A percentile compares a stretch with the other conserved stretches of the same genome.
Conservation (phyloP, 192 early-diverging fungal species). For the Entomortierella chlamydospora region DNA sequence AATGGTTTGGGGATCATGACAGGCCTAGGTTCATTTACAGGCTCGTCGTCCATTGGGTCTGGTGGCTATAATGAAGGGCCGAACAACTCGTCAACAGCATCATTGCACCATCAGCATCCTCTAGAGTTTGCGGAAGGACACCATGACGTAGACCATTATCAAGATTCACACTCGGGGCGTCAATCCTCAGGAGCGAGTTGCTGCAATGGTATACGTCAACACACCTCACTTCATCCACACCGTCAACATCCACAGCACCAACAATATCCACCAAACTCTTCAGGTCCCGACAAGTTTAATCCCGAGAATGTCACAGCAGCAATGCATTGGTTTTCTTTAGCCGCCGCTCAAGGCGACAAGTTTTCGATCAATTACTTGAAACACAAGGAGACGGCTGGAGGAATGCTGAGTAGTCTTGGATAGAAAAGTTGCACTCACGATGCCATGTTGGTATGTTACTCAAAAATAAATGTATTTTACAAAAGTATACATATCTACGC, state of each 20-base stretch:
- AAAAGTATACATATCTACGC: neutral
- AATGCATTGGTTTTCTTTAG: slow-evolving; percentile 56
- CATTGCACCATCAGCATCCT: slow-evolving; percentile 19
- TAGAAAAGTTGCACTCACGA: neutral
- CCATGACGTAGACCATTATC: slow-evolving; percentile 33
- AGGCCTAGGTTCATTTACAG: slow-evolving; percentile 38
- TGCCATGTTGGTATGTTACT: neutral
- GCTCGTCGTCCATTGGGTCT: slow-evolving; percentile 36
- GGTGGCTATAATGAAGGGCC: slow-evolving; percentile 12
- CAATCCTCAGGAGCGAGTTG: neutral
- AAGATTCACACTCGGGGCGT: slow-evolving; percentile 3
- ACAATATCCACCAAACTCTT: slow-evolving; percentile 11
- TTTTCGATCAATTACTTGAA: slow-evolving; percentile 55
- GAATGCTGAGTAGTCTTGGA: slow-evolving; percentile 11
- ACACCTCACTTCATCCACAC: slow-evolving; percentile 7
- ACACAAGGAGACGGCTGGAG: slow-evolving; percentile 51
- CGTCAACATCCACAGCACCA: slow-evolving; percentile 16
- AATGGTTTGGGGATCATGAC: slow-evolving; percentile 43
- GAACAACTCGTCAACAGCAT: slow-evolving; percentile 26
- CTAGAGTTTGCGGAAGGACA: slow-evolving; percentile 46
- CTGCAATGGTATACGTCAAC: neutral
- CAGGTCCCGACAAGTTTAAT: slow-evolving; percentile 53
- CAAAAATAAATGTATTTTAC: too few relatives aligned
- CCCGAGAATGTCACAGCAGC: slow-evolving; percentile 54
- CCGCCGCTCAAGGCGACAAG: slow-evolving; percentile 54